Evolutionary conservation across 495 filamentous ascomycete species (phyloP), one percentile per base, ranked within the genome.

Genomic region (Lophiostoma macrostomum): DNA sequence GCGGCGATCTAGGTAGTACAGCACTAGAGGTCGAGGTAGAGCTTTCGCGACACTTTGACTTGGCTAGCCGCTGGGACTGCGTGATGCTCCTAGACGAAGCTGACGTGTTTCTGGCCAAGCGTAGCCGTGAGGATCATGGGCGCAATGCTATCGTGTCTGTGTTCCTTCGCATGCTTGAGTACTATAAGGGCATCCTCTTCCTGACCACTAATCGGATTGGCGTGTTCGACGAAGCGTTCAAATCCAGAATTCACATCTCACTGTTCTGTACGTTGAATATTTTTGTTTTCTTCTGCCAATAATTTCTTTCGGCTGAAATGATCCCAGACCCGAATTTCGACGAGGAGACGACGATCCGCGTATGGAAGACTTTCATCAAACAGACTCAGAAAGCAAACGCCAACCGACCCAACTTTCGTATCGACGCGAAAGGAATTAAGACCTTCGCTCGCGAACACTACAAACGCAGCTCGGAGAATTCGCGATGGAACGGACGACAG

Each of bases 191-290:
- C 1, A 42, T 64, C 14, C 28, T 60, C 6, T 56, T 64, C 30
- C 37, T 64, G 6, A 64, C 60, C 2, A 47, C 50, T 22, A 64
- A 64, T 35, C 41, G 60, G 2, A 45, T 64, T 12, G 32, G 37
- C 2, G 64, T 54, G 6, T 45, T 64, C 23, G 57, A 60, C 31
- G 31, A 43, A 49, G 60, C 50, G 1, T 50, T 64, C 29, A 55
- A 53, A 37, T 49, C 46, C 12, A 56, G 71, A 12, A 64, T 75
- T 28, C 67, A 73, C 50, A 60, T 74, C 27, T 65, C 66, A 8
- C 63, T 73, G 5, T 56, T 58, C 28, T 73, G 82, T 35, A 86
- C 88, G 54, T 76, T 95, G 19, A 81, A 79, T 4, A 64, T 73
- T 32, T 7, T 7, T 32, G 29, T n/a, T 32, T n/a, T 32, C n/a